These are phyloP conservation scores for Gigaspora rosea DNA, from an alignment of 192 early-diverging fungal genomes.

Conservation along the genomic window DNA sequence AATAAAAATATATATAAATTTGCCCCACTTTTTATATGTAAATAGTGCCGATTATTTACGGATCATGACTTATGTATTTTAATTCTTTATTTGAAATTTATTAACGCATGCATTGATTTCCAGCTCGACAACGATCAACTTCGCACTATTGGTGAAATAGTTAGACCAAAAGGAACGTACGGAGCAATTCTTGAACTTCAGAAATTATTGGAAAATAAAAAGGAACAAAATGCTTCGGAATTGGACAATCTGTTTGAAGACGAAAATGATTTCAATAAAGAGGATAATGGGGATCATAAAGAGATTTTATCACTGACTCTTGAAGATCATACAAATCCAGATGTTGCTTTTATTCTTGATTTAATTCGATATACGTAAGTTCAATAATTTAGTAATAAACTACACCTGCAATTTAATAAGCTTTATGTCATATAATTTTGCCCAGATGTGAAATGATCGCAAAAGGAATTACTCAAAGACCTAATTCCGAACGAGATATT, in stretches of 20 bases:
- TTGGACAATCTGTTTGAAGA: conserved; percentile 22
- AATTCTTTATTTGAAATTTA: too few relatives aligned
- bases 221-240: neutral
- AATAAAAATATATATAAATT: too few relatives aligned
- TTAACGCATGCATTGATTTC: neutral
- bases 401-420: neutral
- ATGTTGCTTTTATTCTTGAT: conserved; percentile 31
- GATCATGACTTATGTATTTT: too few relatives aligned
- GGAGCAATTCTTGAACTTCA: conserved; percentile 12
- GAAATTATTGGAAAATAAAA: conserved; percentile 4
- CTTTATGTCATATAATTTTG: conserved; percentile 8
- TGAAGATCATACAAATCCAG: conserved; percentile 16
- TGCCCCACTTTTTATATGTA: too few relatives aligned
- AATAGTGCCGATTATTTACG: too few relatives aligned
- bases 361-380: conserved; percentile 33
- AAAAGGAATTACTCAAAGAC: conserved; percentile 21
- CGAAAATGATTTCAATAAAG: too few relatives aligned
- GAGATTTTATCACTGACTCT: neutral
- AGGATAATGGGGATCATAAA: conserved; percentile 20
- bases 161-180: conserved; percentile 17
- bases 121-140: conserved; percentile 30
- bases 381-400: neutral
- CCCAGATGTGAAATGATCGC: conserved; percentile 32
- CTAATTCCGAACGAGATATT: conserved; percentile 30
- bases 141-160: conserved; percentile 19